Percentiles rank a stretch among this genome's conserved stretches.
Conservation (phyloP, 768 basidiomycete genomes). For the Trametes cinnabarina region DNA sequence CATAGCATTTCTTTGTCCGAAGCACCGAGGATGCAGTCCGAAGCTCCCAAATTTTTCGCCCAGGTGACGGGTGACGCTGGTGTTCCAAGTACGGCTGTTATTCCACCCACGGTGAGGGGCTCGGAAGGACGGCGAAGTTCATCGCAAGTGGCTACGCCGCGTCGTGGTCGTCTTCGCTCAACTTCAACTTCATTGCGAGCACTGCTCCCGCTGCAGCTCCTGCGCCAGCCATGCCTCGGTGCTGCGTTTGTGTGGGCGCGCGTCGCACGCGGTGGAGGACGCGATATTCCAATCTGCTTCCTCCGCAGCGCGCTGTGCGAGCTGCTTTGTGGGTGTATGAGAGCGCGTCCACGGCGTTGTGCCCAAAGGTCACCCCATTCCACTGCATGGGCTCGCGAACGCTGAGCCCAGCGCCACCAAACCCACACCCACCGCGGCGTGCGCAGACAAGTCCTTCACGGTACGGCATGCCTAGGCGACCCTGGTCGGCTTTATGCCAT, state of each 20-base stretch:
- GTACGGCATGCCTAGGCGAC: background rate
- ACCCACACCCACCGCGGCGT: conserved; percentile 11
- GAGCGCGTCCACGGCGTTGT: conserved; percentile 6
- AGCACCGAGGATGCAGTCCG: background rate
- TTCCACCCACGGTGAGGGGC: background rate
- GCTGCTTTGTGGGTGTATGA: background rate
- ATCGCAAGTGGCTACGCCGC: background rate
- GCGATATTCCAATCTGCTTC: background rate
- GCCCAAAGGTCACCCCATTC: background rate
- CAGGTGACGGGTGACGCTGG: background rate
- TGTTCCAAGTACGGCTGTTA: background rate
- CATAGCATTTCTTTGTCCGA: background rate
- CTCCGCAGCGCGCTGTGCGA: background rate
- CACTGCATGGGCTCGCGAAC: conserved; percentile 3
- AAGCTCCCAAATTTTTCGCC: conserved; percentile 3
- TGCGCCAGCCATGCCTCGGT: background rate
- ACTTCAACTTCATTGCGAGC: background rate
- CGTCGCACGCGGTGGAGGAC: conserved; percentile 18
- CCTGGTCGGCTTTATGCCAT: background rate
- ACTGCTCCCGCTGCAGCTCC: background rate
- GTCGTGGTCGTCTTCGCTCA: background rate
- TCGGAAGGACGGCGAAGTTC: background rate
- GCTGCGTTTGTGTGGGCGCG: background rate
- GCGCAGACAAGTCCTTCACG: background rate
- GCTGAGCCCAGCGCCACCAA: background rate